Percentiles rank a stretch among this genome's conserved stretches.
Evolutionary conservation across 1,284 basidiomycete species (phyloP).

Genomic region (Violaceomyces palustris): DNA sequence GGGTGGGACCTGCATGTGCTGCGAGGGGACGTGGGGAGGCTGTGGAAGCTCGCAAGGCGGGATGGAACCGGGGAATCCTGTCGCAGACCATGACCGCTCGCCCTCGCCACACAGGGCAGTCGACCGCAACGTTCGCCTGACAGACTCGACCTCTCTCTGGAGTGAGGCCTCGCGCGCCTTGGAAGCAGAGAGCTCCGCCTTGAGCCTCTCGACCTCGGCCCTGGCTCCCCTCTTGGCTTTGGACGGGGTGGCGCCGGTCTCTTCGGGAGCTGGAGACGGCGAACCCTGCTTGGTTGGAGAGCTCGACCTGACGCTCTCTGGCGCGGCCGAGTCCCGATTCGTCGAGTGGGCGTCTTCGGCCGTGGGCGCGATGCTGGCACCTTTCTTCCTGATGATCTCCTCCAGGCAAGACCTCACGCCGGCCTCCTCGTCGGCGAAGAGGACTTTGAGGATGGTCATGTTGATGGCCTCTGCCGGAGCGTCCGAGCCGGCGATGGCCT

Average conservation of each 20-base stretch:
- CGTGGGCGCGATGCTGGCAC: conserved; percentile 38
- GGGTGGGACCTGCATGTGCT: background rate
- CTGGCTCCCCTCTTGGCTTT: too few species aligned
- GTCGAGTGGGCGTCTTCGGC: conserved; percentile 22
- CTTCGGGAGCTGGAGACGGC: conserved; percentile 5
- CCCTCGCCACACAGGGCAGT: background rate
- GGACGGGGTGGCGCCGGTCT: background rate
- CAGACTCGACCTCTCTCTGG: background rate
- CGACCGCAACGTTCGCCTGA: background rate
- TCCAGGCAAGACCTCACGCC: conserved; percentile 30
- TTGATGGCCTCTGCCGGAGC: conserved; percentile 13
- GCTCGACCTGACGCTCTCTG: background rate
- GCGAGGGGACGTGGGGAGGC: background rate
- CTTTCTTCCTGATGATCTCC: conserved; percentile 32
- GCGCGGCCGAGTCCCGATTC: background rate
- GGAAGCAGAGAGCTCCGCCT: conserved; percentile 1
- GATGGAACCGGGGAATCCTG: too few species aligned
- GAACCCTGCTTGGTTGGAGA: background rate
- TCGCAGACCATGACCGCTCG: background rate
- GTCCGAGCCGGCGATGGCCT: conserved; percentile 31
- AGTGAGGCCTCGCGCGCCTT: conserved; percentile 3
- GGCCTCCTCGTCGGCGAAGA: conserved; percentile 27
- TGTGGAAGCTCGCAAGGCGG: too few species aligned
- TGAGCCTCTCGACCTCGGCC: background rate
- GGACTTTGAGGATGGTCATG: conserved; percentile 12